Percentiles rank a stretch among this genome's conserved stretches.
These are phyloP conservation scores for Leccinum uliginosum DNA, from an alignment of 768 basidiomycete genomes.

Conservation along the genomic window DNA sequence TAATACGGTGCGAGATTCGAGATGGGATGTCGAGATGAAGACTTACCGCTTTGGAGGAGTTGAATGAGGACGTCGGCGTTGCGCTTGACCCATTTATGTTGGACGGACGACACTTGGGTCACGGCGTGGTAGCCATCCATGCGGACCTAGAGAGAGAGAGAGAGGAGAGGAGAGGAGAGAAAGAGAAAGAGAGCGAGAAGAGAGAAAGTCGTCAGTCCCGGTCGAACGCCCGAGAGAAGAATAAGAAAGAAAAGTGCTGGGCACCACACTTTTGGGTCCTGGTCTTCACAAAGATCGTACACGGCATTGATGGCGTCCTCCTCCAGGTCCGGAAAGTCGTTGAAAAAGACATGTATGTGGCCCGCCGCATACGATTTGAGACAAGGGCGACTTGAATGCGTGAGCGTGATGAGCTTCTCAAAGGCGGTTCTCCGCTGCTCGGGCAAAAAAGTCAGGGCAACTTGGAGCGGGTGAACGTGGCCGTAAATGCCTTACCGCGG, in stretches of 20 bases:
- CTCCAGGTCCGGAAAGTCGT: conserved; percentile 66
- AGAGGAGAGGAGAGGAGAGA: not conserved
- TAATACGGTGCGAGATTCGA: conserved; percentile 3
- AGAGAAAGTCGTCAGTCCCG: conserved; percentile 1
- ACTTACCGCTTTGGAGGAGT: conserved; percentile 68
- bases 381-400: conserved; percentile 41
- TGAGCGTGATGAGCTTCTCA: conserved; percentile 49
- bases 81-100: conserved; percentile 58
- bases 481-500: conserved; percentile 32
- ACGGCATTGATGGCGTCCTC: conserved; percentile 74
- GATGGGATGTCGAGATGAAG: not conserved
- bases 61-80: conserved; percentile 77
- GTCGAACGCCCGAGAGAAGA: conserved; percentile 1
- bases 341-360: conserved; percentile 56
- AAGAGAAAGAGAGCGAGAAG: not conserved
- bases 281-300: conserved; percentile 75
- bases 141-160: conserved; percentile 49
- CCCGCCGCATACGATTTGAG: conserved; percentile 56
- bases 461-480: not conserved
- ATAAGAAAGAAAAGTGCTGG: not conserved
- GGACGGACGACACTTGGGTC: conserved; percentile 43
- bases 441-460: conserved; percentile 10
- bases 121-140: conserved; percentile 64
- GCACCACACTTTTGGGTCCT: conserved; percentile 42
- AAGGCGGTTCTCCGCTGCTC: conserved; percentile 49